Evolutionary conservation across 495 filamentous ascomycete species (phyloP).

Genomic region (Staphylotrichum longicolle): DNA sequence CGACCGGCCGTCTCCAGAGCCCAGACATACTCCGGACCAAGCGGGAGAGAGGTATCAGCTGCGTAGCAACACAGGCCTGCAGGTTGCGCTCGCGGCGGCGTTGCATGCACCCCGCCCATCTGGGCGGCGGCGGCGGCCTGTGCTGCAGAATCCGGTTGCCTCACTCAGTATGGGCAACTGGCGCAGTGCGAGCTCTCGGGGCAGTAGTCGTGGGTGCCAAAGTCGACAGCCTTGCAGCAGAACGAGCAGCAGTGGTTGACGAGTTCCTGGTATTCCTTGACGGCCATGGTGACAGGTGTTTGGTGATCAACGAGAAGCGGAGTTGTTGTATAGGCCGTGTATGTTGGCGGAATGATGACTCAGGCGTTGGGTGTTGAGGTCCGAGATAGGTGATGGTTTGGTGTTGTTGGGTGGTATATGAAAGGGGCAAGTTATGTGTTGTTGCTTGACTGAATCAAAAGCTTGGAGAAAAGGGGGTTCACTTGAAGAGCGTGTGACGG

Average conservation of each 20-base stretch:
- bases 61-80: constrained; percentile 13
- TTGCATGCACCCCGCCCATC: constrained; percentile 32
- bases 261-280: constrained; percentile 45
- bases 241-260: constrained; percentile 54
- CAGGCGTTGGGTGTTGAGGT: not conserved
- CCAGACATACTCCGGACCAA: not conserved
- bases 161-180: constrained; percentile 43
- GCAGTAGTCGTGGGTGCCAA: constrained; percentile 54
- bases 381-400: too few species aligned
- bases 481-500: not conserved
- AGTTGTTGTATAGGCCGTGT: too few species aligned
- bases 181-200: constrained; percentile 43
- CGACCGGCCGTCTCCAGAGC: constrained; percentile 16
- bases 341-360: too few species aligned
- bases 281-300: constrained; percentile 40
- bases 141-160: constrained; percentile 3
- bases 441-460: too few species aligned
- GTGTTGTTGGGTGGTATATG: not conserved
- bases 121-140: constrained; percentile 2
- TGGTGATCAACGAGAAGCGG: not conserved
- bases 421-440: constrained; percentile 1
- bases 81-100: constrained; percentile 8
- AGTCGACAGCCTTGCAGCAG: constrained; percentile 53
- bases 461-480: too few species aligned
- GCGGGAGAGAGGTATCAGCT: constrained; percentile 13